Conservation (phyloP, 495 filamentous ascomycete species). For the Neurospora tetraspora region DNA sequence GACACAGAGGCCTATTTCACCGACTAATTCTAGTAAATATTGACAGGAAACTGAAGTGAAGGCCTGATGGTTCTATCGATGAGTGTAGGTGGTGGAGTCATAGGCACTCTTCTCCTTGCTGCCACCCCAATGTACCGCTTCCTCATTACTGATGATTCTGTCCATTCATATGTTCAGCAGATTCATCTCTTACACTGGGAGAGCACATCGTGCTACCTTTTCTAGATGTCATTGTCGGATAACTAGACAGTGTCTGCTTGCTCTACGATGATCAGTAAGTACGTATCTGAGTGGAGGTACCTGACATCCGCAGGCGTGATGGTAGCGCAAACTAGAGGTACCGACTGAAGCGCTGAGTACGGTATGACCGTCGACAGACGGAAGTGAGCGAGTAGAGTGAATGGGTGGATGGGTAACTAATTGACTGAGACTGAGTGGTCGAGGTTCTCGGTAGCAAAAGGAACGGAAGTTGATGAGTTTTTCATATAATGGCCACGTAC, state of each 20-base stretch:
- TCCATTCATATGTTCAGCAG: not conserved
- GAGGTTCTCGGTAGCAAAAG: too few species aligned
- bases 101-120: not conserved
- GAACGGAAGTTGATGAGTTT: too few species aligned
- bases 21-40: too few species aligned
- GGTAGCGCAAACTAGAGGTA: not conserved
- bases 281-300: not conserved
- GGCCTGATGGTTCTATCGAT: too few species aligned
- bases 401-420: not conserved
- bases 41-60: too few species aligned
- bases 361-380: not conserved
- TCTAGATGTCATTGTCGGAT: not conserved
- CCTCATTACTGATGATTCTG: not conserved
- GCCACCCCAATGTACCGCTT: not conserved
- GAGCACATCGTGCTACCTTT: not conserved
- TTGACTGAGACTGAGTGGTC: not conserved
- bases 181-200: not conserved
- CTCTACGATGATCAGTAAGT: not conserved
- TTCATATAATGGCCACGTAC: not conserved
- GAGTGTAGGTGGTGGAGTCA: not conserved
- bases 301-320: not conserved
- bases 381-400: not conserved
- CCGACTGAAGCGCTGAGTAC: not conserved
- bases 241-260: not conserved
- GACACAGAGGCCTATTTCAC: too few species aligned